Percentiles rank a stretch among this genome's conserved stretches.
phyloP scores from a whole-genome alignment of 768 basidiomycete genomes.

The Leccinum boreale region DNA sequence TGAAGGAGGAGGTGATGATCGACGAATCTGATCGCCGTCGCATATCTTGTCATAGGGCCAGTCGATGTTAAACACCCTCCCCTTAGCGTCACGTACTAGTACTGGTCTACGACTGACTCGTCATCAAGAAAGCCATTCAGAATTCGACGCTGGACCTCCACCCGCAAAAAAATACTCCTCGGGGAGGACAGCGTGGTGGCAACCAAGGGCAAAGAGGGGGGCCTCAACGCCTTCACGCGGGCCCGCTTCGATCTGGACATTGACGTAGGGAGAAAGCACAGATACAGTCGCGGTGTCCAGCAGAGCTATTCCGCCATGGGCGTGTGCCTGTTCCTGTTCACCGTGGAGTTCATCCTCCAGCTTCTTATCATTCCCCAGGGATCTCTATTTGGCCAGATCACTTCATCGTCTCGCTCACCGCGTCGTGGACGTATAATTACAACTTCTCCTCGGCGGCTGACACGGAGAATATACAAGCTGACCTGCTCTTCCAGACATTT shows the following conservation, averaged over 20 bases:
- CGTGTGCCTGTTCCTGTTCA: constrained; percentile 25
- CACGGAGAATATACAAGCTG: constrained; percentile 20
- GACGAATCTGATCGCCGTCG: constrained; percentile 17
- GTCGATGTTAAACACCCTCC: constrained; percentile 9
- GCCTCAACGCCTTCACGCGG: constrained; percentile 26
- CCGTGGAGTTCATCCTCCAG: constrained; percentile 29
- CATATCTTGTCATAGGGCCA: constrained; percentile 11
- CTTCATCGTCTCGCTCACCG: constrained; percentile 28
- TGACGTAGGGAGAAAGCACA: background rate
- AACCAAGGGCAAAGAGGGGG: constrained; percentile 23
- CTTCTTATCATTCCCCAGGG: constrained; percentile 33
- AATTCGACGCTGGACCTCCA: constrained; percentile 18
- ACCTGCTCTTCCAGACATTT: constrained; percentile 15
- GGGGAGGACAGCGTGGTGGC: constrained; percentile 19
- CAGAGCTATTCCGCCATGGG: constrained; percentile 2
- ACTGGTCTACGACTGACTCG: constrained; percentile 26
- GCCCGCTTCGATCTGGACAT: constrained; percentile 23
- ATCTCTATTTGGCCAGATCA: constrained; percentile 31
- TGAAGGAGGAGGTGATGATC: constrained; percentile 7
- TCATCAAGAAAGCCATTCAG: constrained; percentile 12
- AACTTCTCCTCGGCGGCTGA: constrained; percentile 32
- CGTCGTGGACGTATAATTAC: constrained; percentile 32
- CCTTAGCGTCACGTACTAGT: constrained; percentile 19
- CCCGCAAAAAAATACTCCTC: constrained; percentile 20
- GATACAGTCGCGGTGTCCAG: background rate